Percentiles rank a stretch among this genome's conserved stretches.
These are phyloP conservation scores for Phyllostachys edulis DNA, from an alignment of 176 grass and related monocot genomes.

Conservation along the genomic window DNA sequence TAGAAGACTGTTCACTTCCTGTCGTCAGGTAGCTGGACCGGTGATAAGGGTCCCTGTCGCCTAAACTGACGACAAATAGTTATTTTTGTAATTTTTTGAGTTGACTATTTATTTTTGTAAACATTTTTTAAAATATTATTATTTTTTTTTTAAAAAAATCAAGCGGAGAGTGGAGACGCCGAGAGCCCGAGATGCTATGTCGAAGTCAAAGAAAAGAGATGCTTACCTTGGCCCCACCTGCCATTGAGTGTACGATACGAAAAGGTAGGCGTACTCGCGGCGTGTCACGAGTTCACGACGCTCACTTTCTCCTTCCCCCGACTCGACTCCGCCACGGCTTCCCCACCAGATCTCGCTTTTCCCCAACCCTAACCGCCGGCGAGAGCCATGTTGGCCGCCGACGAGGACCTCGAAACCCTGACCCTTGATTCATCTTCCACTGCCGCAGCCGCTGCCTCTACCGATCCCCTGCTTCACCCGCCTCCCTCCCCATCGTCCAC, in stretches of 20 bases:
- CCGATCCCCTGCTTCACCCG: conserved; percentile 71
- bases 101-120: too few species aligned
- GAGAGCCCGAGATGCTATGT: too few species aligned
- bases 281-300: conserved; percentile 11
- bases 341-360: conserved; percentile 34
- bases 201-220: conserved; percentile 14
- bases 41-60: too few species aligned
- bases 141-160: too few species aligned
- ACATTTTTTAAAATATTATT: too few species aligned
- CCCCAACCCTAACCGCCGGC: conserved; percentile 28
- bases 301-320: conserved; percentile 26
- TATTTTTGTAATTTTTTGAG: too few species aligned
- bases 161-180: too few species aligned
- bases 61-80: too few species aligned
- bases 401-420: conserved; percentile 56
- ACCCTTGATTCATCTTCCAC: conserved; percentile 42
- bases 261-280: conserved; percentile 2
- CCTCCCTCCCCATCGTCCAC: conserved; percentile 42
- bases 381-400: conserved; percentile 46
- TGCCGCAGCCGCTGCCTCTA: conserved; percentile 33
- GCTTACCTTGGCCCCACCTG: conserved; percentile 13
- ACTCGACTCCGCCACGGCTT: conserved; percentile 32
- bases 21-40: too few species aligned
- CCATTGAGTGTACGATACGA: conserved; percentile 23
- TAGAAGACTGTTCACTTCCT: too few species aligned